Base-by-base conservation (phyloP, 805 yeast genomes). In the Candida awuae region DNA sequence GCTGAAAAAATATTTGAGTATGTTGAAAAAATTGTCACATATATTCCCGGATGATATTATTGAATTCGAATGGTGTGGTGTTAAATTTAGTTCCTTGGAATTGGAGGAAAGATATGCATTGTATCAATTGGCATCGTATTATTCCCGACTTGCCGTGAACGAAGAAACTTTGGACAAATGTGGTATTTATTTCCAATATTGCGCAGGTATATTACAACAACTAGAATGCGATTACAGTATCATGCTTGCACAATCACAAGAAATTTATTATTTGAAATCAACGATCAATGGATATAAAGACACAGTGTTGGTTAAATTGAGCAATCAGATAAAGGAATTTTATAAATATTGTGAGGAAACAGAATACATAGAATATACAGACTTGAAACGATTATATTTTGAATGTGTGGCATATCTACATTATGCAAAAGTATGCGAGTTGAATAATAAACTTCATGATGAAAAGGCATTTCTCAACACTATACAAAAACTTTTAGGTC, bases 231-330 rank as follows among this genome's bases (percentile, higher is more conserved):
- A 25, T 4, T 25, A 25, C 5, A 29, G 13, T 12, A 13, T 34
- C 12, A 20, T 39, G 32, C 53, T 83, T 29, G 92, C 94, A 0
- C 95, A 85, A 51, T 92, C 95, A 0, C 95, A 87, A 58, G 96
- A 88, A 53, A 69, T 76, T 10, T 75, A 81, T 36, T 87, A 96
- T 95, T 76, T 72, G 34, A 78, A 79, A 50, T 86, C 95, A 0
- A 58, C 66, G 0, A 56, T 61, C 28, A 63, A 59, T 17, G 62
- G 65, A 10, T 52, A 74, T 50, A 81, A 77, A 49, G 77, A 82
- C 51, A 62, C 80, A 0, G 62, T 77, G 4, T 59, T 87, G 3
- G 70, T 92, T 1, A 73, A 76, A 48, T 59, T 88, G 32, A 72
- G 95, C 0, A 57, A 65, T 5, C 85, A 80, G 50, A 80, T 77